A percentile compares a stretch with the other conserved stretches of the same genome.
phyloP scores from a whole-genome alignment of 345 rosid genomes.

The Boechera divaricarpa region DNA sequence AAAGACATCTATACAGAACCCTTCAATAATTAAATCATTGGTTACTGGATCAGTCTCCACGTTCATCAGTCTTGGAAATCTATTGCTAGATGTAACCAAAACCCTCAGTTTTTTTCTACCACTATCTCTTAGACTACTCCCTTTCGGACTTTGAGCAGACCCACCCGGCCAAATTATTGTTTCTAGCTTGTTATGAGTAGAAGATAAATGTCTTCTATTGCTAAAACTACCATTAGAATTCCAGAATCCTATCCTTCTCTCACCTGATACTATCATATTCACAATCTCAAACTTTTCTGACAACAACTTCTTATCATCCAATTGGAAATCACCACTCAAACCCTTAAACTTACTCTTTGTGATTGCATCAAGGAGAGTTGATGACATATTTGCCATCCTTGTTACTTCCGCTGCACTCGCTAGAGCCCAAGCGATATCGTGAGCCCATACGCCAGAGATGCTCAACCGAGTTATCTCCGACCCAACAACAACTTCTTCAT shows the following conservation, averaged over 20 bases:
- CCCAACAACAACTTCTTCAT: not conserved
- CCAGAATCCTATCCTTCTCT: constrained; percentile 48
- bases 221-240: constrained; percentile 36
- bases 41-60: constrained; percentile 33
- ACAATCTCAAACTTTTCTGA: constrained; percentile 47
- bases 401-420: constrained; percentile 43
- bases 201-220: constrained; percentile 24
- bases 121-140: not conserved
- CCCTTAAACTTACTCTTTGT: constrained; percentile 39
- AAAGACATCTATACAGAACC: constrained; percentile 44
- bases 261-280: constrained; percentile 43
- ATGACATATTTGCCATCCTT: constrained; percentile 18
- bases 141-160: constrained; percentile 33
- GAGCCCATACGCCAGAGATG: constrained; percentile 43
- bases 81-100: constrained; percentile 45
- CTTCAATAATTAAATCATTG: not conserved
- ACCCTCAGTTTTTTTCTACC: constrained; percentile 40
- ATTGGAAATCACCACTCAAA: constrained; percentile 42
- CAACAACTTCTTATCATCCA: constrained; percentile 28
- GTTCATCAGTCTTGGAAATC: constrained; percentile 34
- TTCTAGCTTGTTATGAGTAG: constrained; percentile 32
- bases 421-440: constrained; percentile 43
- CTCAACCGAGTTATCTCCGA: constrained; percentile 10
- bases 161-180: constrained; percentile 52
- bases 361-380: constrained; percentile 40